These are phyloP conservation scores for Linnemannia exigua DNA, from an alignment of 192 early-diverging fungal species.

Conservation along the genomic window DNA sequence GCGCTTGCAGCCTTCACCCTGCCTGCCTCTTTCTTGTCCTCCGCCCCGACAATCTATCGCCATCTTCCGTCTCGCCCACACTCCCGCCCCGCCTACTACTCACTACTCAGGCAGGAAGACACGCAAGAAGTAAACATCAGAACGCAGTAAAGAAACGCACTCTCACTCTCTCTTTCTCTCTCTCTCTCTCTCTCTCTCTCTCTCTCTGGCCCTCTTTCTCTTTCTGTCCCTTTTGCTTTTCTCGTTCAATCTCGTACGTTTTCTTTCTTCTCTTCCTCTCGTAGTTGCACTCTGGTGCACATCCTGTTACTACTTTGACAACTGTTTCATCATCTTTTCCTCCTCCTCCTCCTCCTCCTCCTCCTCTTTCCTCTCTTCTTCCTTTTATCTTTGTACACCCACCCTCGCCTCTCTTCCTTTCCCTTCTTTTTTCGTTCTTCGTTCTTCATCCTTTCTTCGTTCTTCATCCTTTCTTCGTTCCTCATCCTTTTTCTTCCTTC, in stretches of 20 bases:
- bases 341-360: background rate
- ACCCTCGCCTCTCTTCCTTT: background rate
- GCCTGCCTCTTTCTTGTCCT: background rate
- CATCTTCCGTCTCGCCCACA: slow-evolving; percentile 4
- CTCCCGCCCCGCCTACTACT: background rate
- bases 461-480: slow-evolving; percentile 5
- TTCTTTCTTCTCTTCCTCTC: background rate
- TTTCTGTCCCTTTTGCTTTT: background rate
- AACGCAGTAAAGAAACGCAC: background rate
- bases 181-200: background rate
- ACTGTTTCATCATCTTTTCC: slow-evolving; percentile 33
- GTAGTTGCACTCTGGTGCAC: background rate
- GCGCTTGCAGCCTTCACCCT: background rate
- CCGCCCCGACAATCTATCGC: background rate
- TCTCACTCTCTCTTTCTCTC: background rate
- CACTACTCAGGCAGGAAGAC: background rate
- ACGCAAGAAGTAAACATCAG: background rate
- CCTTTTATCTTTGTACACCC: background rate
- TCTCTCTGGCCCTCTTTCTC: background rate
- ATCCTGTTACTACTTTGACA: slow-evolving; percentile 29
- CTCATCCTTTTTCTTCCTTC: background rate
- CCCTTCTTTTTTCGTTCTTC: background rate
- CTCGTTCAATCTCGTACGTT: background rate
- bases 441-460: background rate
- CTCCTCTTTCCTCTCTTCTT: background rate